phyloP scores from a whole-genome alignment of 163 green algal species.

The Dunaliella salina region DNA sequence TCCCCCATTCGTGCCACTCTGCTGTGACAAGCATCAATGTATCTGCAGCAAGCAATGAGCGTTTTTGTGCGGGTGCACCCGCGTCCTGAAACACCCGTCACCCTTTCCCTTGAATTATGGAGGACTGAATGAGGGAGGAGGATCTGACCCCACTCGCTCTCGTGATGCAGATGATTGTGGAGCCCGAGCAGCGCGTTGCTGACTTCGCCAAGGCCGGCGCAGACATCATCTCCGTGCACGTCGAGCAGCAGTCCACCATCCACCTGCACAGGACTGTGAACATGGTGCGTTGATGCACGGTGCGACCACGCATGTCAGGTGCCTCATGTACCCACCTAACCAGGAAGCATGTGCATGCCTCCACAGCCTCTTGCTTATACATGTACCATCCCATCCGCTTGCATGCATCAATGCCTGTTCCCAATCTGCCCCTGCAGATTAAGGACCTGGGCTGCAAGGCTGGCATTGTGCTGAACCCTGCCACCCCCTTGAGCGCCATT shows the following conservation, averaged over 20 bases:
- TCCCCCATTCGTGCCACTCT: no score
- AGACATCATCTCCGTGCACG: conserved; percentile 97
- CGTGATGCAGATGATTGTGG: conserved; percentile 90
- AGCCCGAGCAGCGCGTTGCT: conserved; percentile 92
- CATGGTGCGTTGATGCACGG: conserved; percentile 53
- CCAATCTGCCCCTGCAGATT: conserved; percentile 62
- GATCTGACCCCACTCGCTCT: no score
- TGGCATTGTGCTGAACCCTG: conserved; percentile 96
- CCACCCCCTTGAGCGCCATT: conserved; percentile 74
- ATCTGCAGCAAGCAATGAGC: no score
- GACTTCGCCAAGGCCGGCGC: conserved; percentile 91
- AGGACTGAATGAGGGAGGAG: no score
- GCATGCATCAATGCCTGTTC: background rate
- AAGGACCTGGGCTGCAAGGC: conserved; percentile 95
- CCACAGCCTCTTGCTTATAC: no score
- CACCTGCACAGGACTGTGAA: conserved; percentile 91
- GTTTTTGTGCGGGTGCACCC: no score
- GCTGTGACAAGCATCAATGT: background rate
- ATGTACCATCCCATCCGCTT: background rate
- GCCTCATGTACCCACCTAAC: no score
- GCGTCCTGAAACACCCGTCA: no score
- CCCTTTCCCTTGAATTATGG: no score
- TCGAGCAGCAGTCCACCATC: conserved; percentile 86
- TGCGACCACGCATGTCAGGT: no score
- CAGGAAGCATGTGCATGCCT: no score